Evolutionary conservation across 2,329 filamentous ascomycete species (phyloP), one percentile per base, ranked within the genome.

Genomic region (Aspergillus floridensis): DNA sequence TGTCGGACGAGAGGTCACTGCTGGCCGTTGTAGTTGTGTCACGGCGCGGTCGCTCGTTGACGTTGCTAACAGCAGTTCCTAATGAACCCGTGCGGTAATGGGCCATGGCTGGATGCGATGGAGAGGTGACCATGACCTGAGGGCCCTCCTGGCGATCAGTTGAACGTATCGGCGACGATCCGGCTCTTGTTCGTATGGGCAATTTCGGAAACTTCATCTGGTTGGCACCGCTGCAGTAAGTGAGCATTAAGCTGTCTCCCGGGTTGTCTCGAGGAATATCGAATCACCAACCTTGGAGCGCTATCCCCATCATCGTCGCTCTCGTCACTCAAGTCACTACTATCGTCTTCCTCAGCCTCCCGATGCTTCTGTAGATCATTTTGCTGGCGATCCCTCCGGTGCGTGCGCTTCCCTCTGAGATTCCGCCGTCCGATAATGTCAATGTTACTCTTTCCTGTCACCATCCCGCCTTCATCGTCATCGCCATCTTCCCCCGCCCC

Each of bases 161-260:
- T 31, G 77, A 79, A 50, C 91, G 88, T 41, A 90, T 87, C 3
- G 93, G 93, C 51, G 93, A 97, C 0, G 93, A 97, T 11, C 91
- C 93, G 26, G 93, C 91, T 58, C 93, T 87, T 65, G 87, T 87
- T 31, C 93, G 86, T 48, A 96, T 84, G 1, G 95, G 93, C 91
- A 97, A 93, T 77, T 98, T 98, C 52, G 90, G 87, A 76, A 99
- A 99, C 71, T 93, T 93, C 73, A 98, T 96, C 74, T 96, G 91
- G 72, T 96, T 91, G 2, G 89, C 89, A 49, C 90, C 89, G 56
- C 89, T 82, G 53, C n/a, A 50, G 26, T 16, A 38, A 41, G 59
- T 73, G 29, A 73, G 68, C 53, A 63, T 24, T 26, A 53, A 22
- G 53, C 51, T 48, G 12, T 6, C 24, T 4, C 19, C 21, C 19